Percentiles rank a stretch among this genome's conserved stretches.
These are phyloP conservation scores for Phytomonas francai DNA, from an alignment of 208 protist genomes.

Conservation along the genomic window DNA sequence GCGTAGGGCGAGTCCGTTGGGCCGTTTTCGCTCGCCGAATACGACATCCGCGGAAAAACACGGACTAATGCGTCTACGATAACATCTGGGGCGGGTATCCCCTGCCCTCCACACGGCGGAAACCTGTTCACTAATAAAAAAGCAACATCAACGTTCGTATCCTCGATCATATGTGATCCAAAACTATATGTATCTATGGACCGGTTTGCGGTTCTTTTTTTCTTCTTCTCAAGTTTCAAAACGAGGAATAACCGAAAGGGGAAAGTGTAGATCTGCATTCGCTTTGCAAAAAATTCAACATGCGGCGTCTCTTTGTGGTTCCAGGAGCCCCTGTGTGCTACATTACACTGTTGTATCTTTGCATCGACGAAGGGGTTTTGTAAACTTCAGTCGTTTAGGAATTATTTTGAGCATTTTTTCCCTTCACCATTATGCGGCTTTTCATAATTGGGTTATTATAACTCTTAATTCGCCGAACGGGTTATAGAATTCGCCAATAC, in stretches of 20 bases:
- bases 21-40: background rate
- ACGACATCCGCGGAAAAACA: background rate
- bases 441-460: constrained; percentile 2
- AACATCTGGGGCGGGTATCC: background rate
- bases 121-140: background rate
- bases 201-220: background rate
- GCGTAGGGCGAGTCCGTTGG: background rate
- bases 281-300: background rate
- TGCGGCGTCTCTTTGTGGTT: background rate
- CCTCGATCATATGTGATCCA: background rate
- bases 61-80: background rate
- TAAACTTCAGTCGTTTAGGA: background rate
- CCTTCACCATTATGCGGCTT: background rate
- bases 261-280: background rate
- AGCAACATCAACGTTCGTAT: background rate
- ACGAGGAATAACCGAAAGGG: background rate
- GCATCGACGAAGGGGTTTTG: background rate
- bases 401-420: background rate
- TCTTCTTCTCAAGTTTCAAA: background rate
- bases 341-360: background rate
- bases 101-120: background rate
- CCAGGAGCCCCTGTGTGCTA: background rate
- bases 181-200: background rate
- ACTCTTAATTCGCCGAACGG: background rate
- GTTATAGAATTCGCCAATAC: constrained; percentile 28